Evolutionary conservation across 73 alveolate species (phyloP).

Genomic region (Paramecium pentaurelia): DNA sequence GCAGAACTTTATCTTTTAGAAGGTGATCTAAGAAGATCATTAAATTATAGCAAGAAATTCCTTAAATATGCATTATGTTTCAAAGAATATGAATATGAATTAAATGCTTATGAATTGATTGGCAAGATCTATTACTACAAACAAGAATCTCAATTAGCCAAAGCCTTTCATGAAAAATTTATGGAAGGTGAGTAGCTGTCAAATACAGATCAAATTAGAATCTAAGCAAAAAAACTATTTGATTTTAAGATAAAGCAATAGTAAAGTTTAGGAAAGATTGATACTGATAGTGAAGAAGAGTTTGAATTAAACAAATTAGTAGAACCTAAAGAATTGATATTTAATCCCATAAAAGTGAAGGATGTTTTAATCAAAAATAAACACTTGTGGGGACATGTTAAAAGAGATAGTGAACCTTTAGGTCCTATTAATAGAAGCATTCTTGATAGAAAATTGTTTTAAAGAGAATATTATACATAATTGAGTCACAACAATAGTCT

Average conservation of each 20-base stretch:
- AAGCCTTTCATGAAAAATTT: constrained; percentile 31
- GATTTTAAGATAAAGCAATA: not conserved
- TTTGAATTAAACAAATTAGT: constrained; percentile 2
- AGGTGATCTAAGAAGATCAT: not conserved
- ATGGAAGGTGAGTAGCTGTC: not conserved
- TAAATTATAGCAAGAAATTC: not conserved
- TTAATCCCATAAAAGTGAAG: not conserved
- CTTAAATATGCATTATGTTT: constrained; percentile 8
- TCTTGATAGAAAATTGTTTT: not conserved
- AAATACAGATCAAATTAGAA: not conserved
- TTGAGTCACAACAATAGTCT: not conserved
- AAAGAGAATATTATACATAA: constrained; percentile 14
- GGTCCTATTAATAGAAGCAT: constrained; percentile 25
- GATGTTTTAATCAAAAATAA: constrained; percentile 1
- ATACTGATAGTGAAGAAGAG: constrained; percentile 36
- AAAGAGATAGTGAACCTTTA: not conserved
- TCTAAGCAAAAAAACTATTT: not conserved
- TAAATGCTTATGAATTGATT: constrained; percentile 24
- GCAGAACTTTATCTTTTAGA: not conserved
- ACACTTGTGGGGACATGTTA: constrained; percentile 30
- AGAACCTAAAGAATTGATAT: not conserved
- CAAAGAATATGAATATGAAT: constrained; percentile 6
- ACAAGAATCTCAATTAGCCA: not conserved
- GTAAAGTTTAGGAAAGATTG: not conserved
- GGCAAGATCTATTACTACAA: constrained; percentile 3